Conservation (phyloP, 2,329 filamentous ascomycete genomes). For the Fusarium incarnatum region DNA sequence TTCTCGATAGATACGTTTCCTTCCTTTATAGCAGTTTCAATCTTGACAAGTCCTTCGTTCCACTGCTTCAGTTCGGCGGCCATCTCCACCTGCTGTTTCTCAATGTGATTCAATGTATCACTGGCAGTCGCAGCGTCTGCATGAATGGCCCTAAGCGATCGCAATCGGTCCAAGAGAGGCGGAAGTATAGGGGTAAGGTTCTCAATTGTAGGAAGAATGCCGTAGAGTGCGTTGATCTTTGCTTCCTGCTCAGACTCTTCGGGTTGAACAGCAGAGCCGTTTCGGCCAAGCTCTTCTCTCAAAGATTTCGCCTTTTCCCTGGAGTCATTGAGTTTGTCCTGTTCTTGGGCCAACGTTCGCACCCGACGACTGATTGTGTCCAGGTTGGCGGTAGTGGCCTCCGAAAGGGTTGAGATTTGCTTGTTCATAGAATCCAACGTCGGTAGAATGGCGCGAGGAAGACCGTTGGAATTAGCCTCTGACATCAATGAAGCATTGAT, state of each 20-base stretch:
- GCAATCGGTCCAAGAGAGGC: conserved; percentile 83
- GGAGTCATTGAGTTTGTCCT: conserved; percentile 76
- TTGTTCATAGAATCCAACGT: conserved; percentile 83
- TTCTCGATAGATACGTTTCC: conserved; percentile 76
- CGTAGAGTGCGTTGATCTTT: conserved; percentile 93
- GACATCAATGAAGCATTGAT: conserved; percentile 77
- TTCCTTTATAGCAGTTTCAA: conserved; percentile 79
- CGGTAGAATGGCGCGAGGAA: conserved; percentile 79
- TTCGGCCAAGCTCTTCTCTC: conserved; percentile 67
- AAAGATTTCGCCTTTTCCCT: conserved; percentile 71
- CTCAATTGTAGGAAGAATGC: conserved; percentile 88
- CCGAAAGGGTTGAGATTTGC: conserved; percentile 80
- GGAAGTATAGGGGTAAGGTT: conserved; percentile 86
- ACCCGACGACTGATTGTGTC: conserved; percentile 78
- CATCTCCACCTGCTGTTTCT: conserved; percentile 84
- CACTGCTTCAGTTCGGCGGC: conserved; percentile 85
- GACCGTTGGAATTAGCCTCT: conserved; percentile 67
- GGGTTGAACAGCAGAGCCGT: conserved; percentile 55
- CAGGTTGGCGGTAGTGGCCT: conserved; percentile 77
- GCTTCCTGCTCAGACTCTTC: conserved; percentile 77
- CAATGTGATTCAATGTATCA: conserved; percentile 80
- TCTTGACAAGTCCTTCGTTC: conserved; percentile 81
- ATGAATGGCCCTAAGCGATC: conserved; percentile 86
- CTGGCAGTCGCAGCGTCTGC: conserved; percentile 86
- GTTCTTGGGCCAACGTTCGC: conserved; percentile 76